Evolutionary conservation across 1,284 basidiomycete species (phyloP), one percentile per base, ranked within the genome.

Genomic region (Lentinus polychrous): DNA sequence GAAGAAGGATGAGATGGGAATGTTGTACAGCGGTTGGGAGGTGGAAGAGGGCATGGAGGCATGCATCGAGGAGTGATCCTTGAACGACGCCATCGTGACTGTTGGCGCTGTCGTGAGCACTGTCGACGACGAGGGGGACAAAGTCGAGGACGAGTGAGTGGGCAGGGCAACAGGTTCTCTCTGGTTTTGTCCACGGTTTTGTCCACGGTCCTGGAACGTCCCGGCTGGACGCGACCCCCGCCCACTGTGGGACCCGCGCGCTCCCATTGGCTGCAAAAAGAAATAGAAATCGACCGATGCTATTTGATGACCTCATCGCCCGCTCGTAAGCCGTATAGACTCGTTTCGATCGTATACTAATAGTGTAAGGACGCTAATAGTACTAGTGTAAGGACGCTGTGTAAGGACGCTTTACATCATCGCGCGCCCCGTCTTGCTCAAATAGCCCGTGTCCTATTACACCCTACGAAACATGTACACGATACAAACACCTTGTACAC

Each of bases 1-100:
- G 43, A 76, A 55, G 53, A 77, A 66, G 5, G 75, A 69, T 24
- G 75, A 63, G 14, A 74, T 56, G 31, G 75, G 73, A 53, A 81
- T 66, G 47, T 68, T 66, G 52, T 73, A 69, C 52, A 74, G 64
- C 31, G 72, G 60, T 31, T 68, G 55, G 3, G 68, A 58, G 3
- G 72, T 73, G n/a, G 69, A 70, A 40, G 73, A 70, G 10, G 78
- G 71, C 35, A 68, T 60, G 20, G 72, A 66, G 1, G 72, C 67
- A 10, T 52, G 52, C 2, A 60, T 50, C n/a, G n/a, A n/a, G 2
- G 71, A 65, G 37, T 69, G 68, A 39, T 66, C 57, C 45, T 66
- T 66, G 56, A 59, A 45, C 10, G 55, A 55, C 47, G 57, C 56
- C 57, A 59, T 59, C 51, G 57, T 50, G 14, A 52, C 39, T 17